These are phyloP conservation scores for Globisporangium parvum DNA, from an alignment of 352 stramenopile species.

Conservation along the genomic window DNA sequence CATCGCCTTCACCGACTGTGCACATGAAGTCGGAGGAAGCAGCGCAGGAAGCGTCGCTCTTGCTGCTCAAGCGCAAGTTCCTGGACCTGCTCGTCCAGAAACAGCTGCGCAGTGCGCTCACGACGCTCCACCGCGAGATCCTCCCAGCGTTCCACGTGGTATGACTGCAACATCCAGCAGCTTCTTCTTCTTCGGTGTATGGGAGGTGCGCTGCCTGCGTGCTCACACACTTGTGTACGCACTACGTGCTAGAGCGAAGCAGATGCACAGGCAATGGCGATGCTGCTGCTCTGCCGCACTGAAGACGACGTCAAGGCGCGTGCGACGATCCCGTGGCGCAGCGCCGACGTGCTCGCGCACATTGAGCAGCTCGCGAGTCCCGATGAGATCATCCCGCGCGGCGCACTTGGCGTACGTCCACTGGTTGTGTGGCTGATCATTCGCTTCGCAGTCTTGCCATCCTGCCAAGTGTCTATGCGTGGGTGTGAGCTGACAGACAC, in stretches of 20 bases:
- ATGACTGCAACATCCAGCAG: no score
- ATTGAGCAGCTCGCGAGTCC: conserved; percentile 57
- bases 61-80: conserved; percentile 69
- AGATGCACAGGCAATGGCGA: conserved; percentile 43
- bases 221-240: no score
- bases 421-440: background rate
- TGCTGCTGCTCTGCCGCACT: conserved; percentile 53
- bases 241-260: conserved; percentile 29
- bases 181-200: background rate
- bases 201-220: no score
- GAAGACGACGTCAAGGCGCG: conserved; percentile 27
- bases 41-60: conserved; percentile 28
- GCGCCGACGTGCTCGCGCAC: conserved; percentile 30
- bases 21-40: conserved; percentile 45
- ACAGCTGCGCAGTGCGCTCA: conserved; percentile 33
- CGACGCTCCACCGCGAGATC: conserved; percentile 70
- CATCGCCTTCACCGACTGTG: background rate
- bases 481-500: no score
- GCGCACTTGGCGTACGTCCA: conserved; percentile 37
- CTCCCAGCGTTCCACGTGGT: conserved; percentile 33
- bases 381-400: conserved; percentile 61
- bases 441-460: background rate
- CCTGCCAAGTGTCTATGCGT: no score
- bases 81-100: conserved; percentile 37
- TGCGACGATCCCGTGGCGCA: conserved; percentile 34